phyloP scores from a whole-genome alignment of 495 filamentous ascomycete species.

The Neurospora terricola region DNA sequence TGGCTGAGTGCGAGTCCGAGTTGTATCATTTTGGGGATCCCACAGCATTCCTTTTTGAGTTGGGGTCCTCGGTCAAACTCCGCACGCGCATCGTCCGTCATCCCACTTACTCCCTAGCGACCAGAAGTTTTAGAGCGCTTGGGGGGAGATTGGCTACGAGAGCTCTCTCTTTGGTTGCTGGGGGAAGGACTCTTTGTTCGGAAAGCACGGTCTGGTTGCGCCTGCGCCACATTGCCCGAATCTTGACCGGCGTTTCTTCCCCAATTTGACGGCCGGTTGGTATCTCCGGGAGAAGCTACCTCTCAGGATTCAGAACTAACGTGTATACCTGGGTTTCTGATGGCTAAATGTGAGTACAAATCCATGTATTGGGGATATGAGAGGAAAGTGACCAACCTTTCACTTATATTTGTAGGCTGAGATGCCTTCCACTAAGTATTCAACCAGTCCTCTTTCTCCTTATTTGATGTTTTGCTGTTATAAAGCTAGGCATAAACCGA shows the following conservation, averaged over 20 bases:
- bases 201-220: neutral
- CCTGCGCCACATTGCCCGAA: neutral
- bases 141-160: conserved; percentile 11
- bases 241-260: neutral
- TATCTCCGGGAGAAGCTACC: neutral
- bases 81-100: conserved; percentile 9
- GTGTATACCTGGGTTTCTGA: neutral
- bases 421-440: conserved; percentile 1
- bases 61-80: conserved; percentile 24
- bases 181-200: conserved; percentile 6
- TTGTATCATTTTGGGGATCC: conserved; percentile 20
- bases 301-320: neutral
- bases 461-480: neutral
- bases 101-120: neutral
- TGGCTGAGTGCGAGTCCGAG: conserved; percentile 10
- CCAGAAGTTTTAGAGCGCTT: conserved; percentile 10
- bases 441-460: conserved; percentile 2
- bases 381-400: conserved; percentile 1
- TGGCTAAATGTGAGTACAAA: neutral
- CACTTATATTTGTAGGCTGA: neutral
- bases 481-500: neutral
- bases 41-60: conserved; percentile 26
- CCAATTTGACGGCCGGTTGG: neutral
- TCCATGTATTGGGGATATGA: neutral
- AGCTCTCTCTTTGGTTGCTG: conserved; percentile 10